Evolutionary conservation across 441 rosid genomes (phyloP), one percentile per base, ranked within the genome.

Genomic region (Adansonia gregorii): DNA sequence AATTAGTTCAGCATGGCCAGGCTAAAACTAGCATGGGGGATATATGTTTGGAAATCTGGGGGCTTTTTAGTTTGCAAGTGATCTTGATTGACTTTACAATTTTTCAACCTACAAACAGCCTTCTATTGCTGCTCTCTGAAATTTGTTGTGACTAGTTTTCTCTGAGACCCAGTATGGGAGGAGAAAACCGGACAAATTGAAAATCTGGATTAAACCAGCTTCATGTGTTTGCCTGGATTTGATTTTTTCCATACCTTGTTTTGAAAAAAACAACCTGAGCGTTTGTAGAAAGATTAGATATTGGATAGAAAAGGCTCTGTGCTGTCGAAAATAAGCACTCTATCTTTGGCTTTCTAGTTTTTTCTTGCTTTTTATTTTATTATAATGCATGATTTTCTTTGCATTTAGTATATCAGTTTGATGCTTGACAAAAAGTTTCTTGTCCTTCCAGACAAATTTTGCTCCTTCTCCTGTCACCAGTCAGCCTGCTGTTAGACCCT

Each of bases 401-500:
- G 14, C 3, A 19, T 19, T 56, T 41, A 27, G 41, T 70, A 8
- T 22, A 2, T 54, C 51, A 72, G 31, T 70, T 68, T 39, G 27
- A 4, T 74, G 76, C 24, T 74, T 74, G 66, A 78, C 55, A 52
- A 8, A 73, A 54, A 68, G 12, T 41, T 31, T 61, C 65, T 61
- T 75, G 49, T 81, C 54, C 71, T 77, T 86, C 75, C 76, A 93
- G 99, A 80, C 84, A 85, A 87, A 80, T 81, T 92, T 90, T 66
- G 82, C 87, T 78, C 85, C 93, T 73, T 61, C 90, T 51, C 89
- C 88, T 49, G 86, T 74, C 46, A 77, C 81, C 82, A 55, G 86
- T 71, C 96, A 93, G 83, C 91, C 89, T 72, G 76, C 88, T 17
- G 82, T 85, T 54, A 93, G 94, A 89, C 82, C 96, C 14, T 97